phyloP scores from a whole-genome alignment of 768 basidiomycete genomes.

The Pleurotus citrinopileatus region DNA sequence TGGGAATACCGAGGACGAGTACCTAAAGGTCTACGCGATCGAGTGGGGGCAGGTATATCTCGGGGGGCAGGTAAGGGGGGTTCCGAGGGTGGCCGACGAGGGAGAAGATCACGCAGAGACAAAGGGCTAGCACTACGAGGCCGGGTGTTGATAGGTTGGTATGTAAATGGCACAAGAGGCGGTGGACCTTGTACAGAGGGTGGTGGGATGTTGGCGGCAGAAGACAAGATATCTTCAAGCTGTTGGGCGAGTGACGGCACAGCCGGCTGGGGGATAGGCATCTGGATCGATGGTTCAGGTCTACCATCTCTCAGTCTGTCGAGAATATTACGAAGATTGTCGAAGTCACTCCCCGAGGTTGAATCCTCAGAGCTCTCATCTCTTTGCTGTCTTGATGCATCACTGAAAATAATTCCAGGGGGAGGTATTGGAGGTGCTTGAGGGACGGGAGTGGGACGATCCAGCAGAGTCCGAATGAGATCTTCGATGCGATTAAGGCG shows the following conservation, averaged over 20 bases:
- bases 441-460: constrained; percentile 23
- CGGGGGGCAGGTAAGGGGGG: constrained; percentile 17
- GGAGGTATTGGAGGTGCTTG: constrained; percentile 18
- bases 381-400: constrained; percentile 15
- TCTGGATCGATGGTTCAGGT: constrained; percentile 17
- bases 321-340: constrained; percentile 18
- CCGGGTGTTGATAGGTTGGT: constrained; percentile 41
- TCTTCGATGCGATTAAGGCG: constrained; percentile 46
- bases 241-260: constrained; percentile 58
- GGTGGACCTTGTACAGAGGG: constrained; percentile 48
- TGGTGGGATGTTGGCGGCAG: constrained; percentile 36
- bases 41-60: neutral
- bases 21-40: neutral
- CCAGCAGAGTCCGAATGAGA: constrained; percentile 36
- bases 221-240: constrained; percentile 57
- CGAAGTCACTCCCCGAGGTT: neutral
- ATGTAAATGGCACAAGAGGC: constrained; percentile 49
- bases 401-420: constrained; percentile 16
- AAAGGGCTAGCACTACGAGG: constrained; percentile 35
- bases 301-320: constrained; percentile 12
- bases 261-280: constrained; percentile 44
- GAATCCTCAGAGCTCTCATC: constrained; percentile 13
- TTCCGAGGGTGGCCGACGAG: constrained; percentile 25
- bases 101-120: constrained; percentile 25
- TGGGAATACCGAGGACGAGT: neutral